These are phyloP conservation scores for Lactarius hengduanensis DNA, from an alignment of 768 basidiomycete species.

Conservation along the genomic window DNA sequence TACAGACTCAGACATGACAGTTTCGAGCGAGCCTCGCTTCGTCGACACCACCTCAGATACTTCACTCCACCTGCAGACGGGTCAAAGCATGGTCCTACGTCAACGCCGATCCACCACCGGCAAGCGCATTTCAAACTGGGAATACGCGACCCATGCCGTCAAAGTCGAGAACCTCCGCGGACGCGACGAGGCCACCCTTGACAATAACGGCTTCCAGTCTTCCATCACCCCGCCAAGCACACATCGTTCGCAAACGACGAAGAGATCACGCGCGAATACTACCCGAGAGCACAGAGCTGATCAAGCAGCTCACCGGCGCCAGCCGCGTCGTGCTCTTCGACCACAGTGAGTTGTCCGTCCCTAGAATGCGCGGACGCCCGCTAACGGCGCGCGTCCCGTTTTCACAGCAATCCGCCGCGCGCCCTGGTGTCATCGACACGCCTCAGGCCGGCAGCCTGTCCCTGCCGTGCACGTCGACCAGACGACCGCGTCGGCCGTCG, in stretches of 20 bases:
- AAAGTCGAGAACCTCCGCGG: conserved; percentile 55
- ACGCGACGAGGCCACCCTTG: conserved; percentile 45
- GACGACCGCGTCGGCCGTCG: conserved; percentile 40
- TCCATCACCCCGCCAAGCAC: conserved; percentile 39
- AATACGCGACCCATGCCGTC: conserved; percentile 34
- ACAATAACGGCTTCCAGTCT: conserved; percentile 54
- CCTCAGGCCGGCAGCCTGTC: conserved; percentile 47
- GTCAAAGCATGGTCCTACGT: conserved; percentile 32
- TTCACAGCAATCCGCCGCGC: conserved; percentile 43
- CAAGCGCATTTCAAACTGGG: conserved; percentile 41
- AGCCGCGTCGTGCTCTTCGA: conserved; percentile 60
- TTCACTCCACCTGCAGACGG: conserved; percentile 34
- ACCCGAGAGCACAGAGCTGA: conserved; percentile 55
- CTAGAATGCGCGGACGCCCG: background rate
- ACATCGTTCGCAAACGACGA: conserved; percentile 49
- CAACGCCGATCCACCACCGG: conserved; percentile 34
- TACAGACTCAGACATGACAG: background rate
- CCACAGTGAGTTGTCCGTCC: conserved; percentile 47
- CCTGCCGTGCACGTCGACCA: conserved; percentile 47
- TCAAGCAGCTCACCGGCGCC: conserved; percentile 61
- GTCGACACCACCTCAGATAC: conserved; percentile 28
- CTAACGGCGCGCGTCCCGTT: background rate
- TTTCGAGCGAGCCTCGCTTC: conserved; percentile 15
- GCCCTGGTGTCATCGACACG: conserved; percentile 40
- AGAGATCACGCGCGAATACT: conserved; percentile 57